These are phyloP conservation scores for Cryptococcus sp. DNA, from an alignment of 1,284 basidiomycete genomes.

Conservation along the genomic window DNA sequence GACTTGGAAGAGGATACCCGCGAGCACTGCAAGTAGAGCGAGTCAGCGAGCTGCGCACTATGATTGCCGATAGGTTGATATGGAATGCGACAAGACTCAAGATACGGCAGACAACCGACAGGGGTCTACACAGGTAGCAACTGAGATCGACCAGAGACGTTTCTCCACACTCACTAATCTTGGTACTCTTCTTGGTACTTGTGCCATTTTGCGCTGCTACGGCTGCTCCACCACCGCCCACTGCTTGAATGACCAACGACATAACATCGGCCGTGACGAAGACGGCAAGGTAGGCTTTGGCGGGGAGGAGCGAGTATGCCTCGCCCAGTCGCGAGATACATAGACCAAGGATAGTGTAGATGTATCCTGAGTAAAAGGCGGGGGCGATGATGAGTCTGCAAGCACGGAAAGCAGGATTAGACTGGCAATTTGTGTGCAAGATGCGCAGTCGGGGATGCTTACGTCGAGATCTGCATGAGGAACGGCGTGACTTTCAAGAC, in stretches of 20 bases:
- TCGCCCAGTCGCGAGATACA: conserved; percentile 42
- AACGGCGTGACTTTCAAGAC: conserved; percentile 10
- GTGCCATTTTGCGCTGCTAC: conserved; percentile 22
- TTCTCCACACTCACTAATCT: conserved; percentile 33
- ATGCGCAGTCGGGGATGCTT: not conserved
- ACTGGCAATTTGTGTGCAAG: no score
- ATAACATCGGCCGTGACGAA: conserved; percentile 48
- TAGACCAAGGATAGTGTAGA: conserved; percentile 44
- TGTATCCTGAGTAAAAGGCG: conserved; percentile 40
- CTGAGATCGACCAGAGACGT: no score
- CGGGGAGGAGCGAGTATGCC: conserved; percentile 39
- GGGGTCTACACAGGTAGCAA: no score
- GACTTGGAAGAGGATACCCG: conserved; percentile 45
- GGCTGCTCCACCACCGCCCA: conserved; percentile 47
- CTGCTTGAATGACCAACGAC: conserved; percentile 46
- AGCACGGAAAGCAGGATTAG: not conserved
- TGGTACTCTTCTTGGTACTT: conserved; percentile 21
- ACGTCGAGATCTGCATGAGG: conserved; percentile 21
- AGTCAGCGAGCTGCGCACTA: not conserved
- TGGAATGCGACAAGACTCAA: no score
- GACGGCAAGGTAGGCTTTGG: conserved; percentile 40
- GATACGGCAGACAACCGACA: no score
- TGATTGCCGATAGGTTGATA: no score
- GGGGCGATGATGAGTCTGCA: conserved; percentile 39
- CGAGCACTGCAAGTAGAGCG: conserved; percentile 26